A percentile compares a stretch with the other conserved stretches of the same genome.
phyloP scores from a whole-genome alignment of 352 stramenopile genomes.

The Globisporangium spiculum region DNA sequence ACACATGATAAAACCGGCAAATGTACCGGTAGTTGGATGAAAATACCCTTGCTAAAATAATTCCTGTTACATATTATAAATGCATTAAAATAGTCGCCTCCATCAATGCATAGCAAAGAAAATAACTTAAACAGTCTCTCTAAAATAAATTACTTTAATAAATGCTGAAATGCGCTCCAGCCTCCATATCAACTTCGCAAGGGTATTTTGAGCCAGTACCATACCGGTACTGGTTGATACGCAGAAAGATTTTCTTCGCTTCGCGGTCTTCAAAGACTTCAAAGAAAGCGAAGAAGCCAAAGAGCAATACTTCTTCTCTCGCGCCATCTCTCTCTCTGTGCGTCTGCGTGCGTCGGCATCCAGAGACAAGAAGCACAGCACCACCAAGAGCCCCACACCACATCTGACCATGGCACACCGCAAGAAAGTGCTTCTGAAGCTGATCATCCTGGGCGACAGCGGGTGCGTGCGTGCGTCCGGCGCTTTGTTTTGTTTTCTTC shows the following conservation, averaged over 20 bases:
- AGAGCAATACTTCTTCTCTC: neutral
- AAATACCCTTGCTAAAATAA: too few relatives aligned
- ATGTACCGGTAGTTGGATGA: too few relatives aligned
- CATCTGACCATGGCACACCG: constrained; percentile 46
- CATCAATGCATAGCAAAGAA: too few relatives aligned
- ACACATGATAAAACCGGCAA: too few relatives aligned
- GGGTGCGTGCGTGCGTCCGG: constrained; percentile 61
- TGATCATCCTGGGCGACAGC: constrained; percentile 98
- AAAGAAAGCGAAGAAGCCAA: neutral
- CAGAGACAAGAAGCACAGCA: neutral
- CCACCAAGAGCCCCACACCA: neutral
- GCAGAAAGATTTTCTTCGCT: neutral
- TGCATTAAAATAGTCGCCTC: too few relatives aligned
- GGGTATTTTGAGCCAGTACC: neutral
- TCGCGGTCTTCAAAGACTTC: neutral
- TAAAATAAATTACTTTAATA: too few relatives aligned
- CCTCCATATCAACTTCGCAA: too few relatives aligned
- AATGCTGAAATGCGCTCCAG: too few relatives aligned
- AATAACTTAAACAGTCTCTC: too few relatives aligned
- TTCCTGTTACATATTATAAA: too few relatives aligned
- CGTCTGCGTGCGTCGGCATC: neutral
- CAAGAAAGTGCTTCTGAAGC: constrained; percentile 97
- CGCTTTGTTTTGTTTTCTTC: neutral
- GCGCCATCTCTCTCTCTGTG: neutral
- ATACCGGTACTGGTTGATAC: neutral